Evolutionary conservation across 2,329 filamentous ascomycete species (phyloP).

Genomic region (Pseudophaeomoniella oleicola): DNA sequence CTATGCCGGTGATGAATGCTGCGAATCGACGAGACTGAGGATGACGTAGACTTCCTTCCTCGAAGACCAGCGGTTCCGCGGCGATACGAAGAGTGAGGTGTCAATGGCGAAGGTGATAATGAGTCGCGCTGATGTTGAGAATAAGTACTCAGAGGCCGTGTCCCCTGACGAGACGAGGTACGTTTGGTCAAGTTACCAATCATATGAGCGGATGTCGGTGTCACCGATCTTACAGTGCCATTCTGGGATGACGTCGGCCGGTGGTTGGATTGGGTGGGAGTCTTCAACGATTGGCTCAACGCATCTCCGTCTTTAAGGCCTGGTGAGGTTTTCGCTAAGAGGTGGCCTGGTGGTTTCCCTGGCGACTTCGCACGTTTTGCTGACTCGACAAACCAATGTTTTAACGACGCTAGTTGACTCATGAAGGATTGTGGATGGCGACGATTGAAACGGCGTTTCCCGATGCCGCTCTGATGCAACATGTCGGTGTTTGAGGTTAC

Average conservation of each 20-base stretch:
- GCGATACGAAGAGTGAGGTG: slow-evolving; percentile 73
- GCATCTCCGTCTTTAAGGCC: neutral
- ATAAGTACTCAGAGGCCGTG: slow-evolving; percentile 19
- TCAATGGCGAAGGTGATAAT: slow-evolving; percentile 72
- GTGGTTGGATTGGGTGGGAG: neutral
- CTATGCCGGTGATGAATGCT: slow-evolving; percentile 80
- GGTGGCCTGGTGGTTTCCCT: slow-evolving; percentile 16
- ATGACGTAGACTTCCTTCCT: slow-evolving; percentile 89
- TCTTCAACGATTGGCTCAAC: neutral
- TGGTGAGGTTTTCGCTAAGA: neutral
- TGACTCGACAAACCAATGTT: slow-evolving; percentile 59
- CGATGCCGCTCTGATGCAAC: slow-evolving; percentile 37
- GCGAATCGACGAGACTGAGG: slow-evolving; percentile 82
- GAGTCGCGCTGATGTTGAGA: slow-evolving; percentile 46
- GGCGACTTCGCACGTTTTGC: slow-evolving; percentile 49
- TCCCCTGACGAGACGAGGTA: slow-evolving; percentile 24
- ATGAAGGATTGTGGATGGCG: slow-evolving; percentile 50
- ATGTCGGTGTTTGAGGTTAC: slow-evolving; percentile 57
- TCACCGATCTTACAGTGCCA: neutral
- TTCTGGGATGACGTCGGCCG: neutral
- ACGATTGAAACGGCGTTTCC: slow-evolving; percentile 37
- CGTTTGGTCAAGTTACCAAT: slow-evolving; percentile 16
- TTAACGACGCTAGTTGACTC: slow-evolving; percentile 51
- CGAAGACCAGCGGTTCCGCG: slow-evolving; percentile 70
- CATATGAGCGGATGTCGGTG: neutral